These are phyloP conservation scores for Chrysoporthe deuterocubensis DNA, from an alignment of 2,329 filamentous ascomycete species.

Conservation along the genomic window DNA sequence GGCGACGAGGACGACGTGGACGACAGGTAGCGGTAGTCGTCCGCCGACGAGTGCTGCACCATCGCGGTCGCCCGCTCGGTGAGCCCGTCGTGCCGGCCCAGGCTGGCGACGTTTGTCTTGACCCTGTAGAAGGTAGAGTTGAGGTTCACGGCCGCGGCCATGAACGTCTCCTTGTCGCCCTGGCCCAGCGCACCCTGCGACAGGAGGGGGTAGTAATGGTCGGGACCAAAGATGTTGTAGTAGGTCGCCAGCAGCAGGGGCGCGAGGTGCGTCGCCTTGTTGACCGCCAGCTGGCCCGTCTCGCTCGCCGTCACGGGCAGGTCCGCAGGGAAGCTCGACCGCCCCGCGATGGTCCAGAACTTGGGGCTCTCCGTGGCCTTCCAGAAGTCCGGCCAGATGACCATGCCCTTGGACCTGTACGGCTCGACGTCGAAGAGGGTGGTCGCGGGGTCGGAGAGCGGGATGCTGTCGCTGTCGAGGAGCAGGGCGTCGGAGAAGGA, in stretches of 20 bases:
- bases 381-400: slow-evolving; percentile 63
- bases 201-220: slow-evolving; percentile 53
- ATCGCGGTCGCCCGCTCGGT: slow-evolving; percentile 35
- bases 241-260: slow-evolving; percentile 55
- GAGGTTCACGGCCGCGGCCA: slow-evolving; percentile 49
- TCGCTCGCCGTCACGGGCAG: slow-evolving; percentile 38
- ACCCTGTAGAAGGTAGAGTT: slow-evolving; percentile 45
- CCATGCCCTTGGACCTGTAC: slow-evolving; percentile 54
- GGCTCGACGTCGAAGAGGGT: slow-evolving; percentile 55
- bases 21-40: slow-evolving; percentile 34
- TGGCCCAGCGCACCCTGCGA: slow-evolving; percentile 48
- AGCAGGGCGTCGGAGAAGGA: slow-evolving; percentile 63
- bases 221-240: slow-evolving; percentile 59
- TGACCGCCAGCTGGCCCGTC: slow-evolving; percentile 52
- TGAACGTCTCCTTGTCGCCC: slow-evolving; percentile 55
- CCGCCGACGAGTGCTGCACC: slow-evolving; percentile 38
- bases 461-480: slow-evolving; percentile 62
- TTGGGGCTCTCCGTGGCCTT: slow-evolving; percentile 44
- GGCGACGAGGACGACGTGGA: slow-evolving; percentile 2
- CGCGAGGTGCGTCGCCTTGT: slow-evolving; percentile 50
- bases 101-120: slow-evolving; percentile 36
- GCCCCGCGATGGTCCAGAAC: slow-evolving; percentile 49
- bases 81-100: slow-evolving; percentile 40
- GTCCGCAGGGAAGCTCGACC: slow-evolving; percentile 36
- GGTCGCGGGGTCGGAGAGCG: slow-evolving; percentile 40